Percentiles rank a stretch among this genome's conserved stretches.
These are phyloP conservation scores for Globisporangium spiculum DNA, from an alignment of 352 stramenopile genomes.

Conservation along the genomic window DNA sequence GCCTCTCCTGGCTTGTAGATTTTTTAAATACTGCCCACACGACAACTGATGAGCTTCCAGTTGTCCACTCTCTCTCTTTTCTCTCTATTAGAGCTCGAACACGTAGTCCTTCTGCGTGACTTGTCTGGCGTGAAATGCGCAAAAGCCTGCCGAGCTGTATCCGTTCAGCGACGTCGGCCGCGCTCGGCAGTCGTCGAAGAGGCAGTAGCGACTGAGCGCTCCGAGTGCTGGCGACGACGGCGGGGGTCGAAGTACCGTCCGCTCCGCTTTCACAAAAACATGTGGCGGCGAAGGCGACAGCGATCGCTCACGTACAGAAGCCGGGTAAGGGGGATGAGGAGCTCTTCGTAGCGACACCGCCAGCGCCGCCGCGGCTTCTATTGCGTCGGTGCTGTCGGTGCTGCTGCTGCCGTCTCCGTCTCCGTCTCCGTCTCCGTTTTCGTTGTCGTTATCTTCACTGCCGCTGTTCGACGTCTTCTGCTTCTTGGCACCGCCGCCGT, in stretches of 20 bases:
- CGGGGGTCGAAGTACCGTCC: neutral
- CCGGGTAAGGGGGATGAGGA: neutral
- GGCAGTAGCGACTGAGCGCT: conserved; percentile 24
- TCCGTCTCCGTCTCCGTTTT: neutral
- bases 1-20: no score
- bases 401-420: neutral
- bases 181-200: conserved; percentile 1
- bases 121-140: conserved; percentile 1
- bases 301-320: neutral
- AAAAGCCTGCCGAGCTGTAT: neutral
- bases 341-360: neutral
- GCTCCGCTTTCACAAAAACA: neutral
- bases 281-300: neutral
- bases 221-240: neutral
- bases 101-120: conserved; percentile 3
- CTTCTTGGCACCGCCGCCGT: conserved; percentile 28
- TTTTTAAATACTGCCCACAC: no score
- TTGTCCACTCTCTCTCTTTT: neutral
- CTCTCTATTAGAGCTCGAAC: conserved; percentile 5
- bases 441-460: neutral
- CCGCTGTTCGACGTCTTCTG: neutral
- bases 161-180: conserved; percentile 1
- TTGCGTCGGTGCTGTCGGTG: neutral
- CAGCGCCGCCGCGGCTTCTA: neutral
- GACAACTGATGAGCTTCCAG: neutral